A percentile compares a stretch with the other conserved stretches of the same genome.
phyloP scores from a whole-genome alignment of 768 basidiomycete genomes.

The Paxillus involutus region DNA sequence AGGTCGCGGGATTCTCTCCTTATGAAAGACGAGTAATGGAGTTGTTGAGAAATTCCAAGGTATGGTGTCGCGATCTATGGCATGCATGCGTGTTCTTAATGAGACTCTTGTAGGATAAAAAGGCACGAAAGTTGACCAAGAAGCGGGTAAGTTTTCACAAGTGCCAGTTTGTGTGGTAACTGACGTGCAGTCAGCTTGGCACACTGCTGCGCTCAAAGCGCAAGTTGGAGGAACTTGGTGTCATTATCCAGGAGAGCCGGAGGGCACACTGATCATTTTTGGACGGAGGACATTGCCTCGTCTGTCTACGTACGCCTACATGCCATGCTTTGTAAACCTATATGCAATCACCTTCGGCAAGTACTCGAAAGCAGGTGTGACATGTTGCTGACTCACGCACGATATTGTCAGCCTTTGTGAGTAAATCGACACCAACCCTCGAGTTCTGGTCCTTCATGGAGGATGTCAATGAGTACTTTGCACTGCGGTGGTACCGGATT shows the following conservation, averaged over 20 bases:
- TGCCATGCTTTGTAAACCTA: slow-evolving; percentile 10
- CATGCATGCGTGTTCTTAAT: background rate
- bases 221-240: slow-evolving; percentile 95
- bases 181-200: slow-evolving; percentile 65
- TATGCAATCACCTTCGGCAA: slow-evolving; percentile 1
- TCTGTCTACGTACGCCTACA: background rate
- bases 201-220: slow-evolving; percentile 98
- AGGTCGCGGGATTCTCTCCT: slow-evolving; percentile 96
- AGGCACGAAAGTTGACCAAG: slow-evolving; percentile 98
- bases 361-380: background rate
- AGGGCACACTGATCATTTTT: slow-evolving; percentile 49
- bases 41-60: slow-evolving; percentile 96
- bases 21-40: slow-evolving; percentile 99
- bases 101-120: slow-evolving; percentile 81
- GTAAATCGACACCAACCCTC: too few relatives aligned
- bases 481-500: too few relatives aligned
- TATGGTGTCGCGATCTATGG: slow-evolving; percentile 35
- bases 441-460: too few relatives aligned
- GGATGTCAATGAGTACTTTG: too few relatives aligned
- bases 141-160: slow-evolving; percentile 76
- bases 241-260: slow-evolving; percentile 91
- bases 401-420: too few relatives aligned
- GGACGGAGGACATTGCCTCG: background rate
- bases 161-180: background rate
- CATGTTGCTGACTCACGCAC: too few relatives aligned